Percentiles rank a stretch among this genome's conserved stretches.
Evolutionary conservation across 306 rosid genomes (phyloP).

Genomic region (Argentina anserina): DNA sequence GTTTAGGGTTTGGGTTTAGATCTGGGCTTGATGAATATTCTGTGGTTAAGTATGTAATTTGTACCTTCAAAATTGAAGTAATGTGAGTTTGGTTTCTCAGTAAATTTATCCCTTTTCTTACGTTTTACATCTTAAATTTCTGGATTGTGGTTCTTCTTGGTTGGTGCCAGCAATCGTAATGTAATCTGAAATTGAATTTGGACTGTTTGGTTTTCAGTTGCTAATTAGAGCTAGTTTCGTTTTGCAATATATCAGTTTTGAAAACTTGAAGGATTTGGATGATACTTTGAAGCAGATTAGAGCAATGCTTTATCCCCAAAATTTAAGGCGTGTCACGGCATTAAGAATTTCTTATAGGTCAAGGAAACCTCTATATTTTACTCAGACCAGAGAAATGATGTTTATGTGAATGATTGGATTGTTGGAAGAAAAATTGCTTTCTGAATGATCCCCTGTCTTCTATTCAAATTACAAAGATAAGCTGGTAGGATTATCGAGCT

Average conservation of each 20-base stretch:
- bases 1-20: background rate
- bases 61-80: too few species aligned
- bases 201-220: background rate
- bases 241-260: background rate
- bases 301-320: too few species aligned
- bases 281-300: background rate
- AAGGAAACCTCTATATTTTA: too few species aligned
- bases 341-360: too few species aligned
- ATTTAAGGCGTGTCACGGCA: too few species aligned
- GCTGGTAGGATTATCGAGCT: background rate
- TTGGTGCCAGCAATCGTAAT: background rate
- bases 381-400: background rate
- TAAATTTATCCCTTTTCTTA: background rate
- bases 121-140: background rate
- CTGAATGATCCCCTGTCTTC: background rate
- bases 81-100: too few species aligned
- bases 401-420: background rate
- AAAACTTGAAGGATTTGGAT: background rate
- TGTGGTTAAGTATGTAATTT: too few species aligned
- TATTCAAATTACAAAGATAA: background rate
- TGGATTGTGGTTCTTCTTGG: background rate
- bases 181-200: background rate
- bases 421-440: background rate
- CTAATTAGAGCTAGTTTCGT: too few species aligned
- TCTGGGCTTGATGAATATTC: too few species aligned